Percentiles rank a stretch among this genome's conserved stretches.
Conservation (phyloP, 805 yeast genomes). For the Blastobotrys attinorum region DNA sequence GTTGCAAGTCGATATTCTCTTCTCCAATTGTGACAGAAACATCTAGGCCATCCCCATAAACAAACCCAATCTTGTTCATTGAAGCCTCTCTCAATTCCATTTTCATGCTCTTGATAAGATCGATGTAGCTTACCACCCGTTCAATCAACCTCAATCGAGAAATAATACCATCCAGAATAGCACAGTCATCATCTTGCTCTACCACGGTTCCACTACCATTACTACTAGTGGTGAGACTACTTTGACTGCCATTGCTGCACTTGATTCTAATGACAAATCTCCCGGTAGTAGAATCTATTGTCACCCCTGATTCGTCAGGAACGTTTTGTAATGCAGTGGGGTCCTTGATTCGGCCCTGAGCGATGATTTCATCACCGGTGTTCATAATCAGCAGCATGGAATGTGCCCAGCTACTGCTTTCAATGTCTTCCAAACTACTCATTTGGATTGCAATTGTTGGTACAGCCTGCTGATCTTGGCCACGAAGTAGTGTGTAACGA, state of each 20-base stretch:
- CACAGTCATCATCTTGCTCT: constrained; percentile 1
- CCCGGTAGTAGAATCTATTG: constrained; percentile 21
- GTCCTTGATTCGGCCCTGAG: constrained; percentile 18
- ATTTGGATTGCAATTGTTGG: constrained; percentile 1
- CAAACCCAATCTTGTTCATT: constrained; percentile 23
- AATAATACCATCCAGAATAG: constrained; percentile 7
- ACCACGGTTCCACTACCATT: too few species aligned
- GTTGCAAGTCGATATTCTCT: constrained; percentile 11
- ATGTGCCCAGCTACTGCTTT: constrained; percentile 16
- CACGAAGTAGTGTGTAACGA: constrained; percentile 14
- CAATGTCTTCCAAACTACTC: constrained; percentile 12
- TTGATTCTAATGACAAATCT: constrained; percentile 7
- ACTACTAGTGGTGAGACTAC: too few species aligned
- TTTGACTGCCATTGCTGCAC: background rate
- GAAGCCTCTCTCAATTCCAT: constrained; percentile 24
- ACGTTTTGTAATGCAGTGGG: constrained; percentile 4
- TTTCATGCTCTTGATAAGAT: constrained; percentile 20
- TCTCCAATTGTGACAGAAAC: background rate
- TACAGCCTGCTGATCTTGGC: background rate
- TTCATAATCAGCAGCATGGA: constrained; percentile 12
- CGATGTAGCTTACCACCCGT: constrained; percentile 25
- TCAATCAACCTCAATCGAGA: constrained; percentile 22
- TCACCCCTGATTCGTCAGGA: constrained; percentile 19
- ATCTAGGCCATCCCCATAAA: constrained; percentile 16
- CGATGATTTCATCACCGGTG: constrained; percentile 6